phyloP scores from a whole-genome alignment of 768 basidiomycete genomes.

The Leccinum fibrillosum region DNA sequence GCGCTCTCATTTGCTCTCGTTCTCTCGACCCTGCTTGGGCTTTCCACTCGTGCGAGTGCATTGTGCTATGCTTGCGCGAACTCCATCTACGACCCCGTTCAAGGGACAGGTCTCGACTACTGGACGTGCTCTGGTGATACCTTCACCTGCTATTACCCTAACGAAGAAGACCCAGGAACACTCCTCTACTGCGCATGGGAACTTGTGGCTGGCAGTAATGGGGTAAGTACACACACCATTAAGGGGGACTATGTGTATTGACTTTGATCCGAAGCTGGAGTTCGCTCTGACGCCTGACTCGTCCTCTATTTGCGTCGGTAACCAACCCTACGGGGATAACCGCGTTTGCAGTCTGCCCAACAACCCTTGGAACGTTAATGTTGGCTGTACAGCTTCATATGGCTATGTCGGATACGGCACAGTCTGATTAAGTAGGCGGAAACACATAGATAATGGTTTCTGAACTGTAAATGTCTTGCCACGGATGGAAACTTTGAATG shows the following conservation, averaged over 20 bases:
- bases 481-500: too few species aligned
- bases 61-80: constrained; percentile 2
- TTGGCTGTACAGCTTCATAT: constrained; percentile 1
- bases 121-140: constrained; percentile 9
- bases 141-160: constrained; percentile 11
- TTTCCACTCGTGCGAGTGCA: not conserved
- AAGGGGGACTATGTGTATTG: not conserved
- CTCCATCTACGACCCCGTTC: not conserved
- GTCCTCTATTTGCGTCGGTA: constrained; percentile 1
- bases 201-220: not conserved
- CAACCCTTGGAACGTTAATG: constrained; percentile 1
- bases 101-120: constrained; percentile 2
- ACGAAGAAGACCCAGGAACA: constrained; percentile 1
- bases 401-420: not conserved
- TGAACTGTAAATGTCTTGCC: too few species aligned
- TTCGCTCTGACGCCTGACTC: constrained; percentile 3
- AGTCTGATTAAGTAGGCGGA: too few species aligned
- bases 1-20: not conserved
- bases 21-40: constrained; percentile 1
- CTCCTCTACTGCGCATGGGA: constrained; percentile 5
- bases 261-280: not conserved
- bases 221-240: not conserved
- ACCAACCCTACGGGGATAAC: constrained; percentile 1
- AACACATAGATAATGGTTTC: too few species aligned
- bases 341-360: not conserved